These are phyloP conservation scores for Vaccinium vitisidaea DNA, from an alignment of 148 eudicot species.

Conservation along the genomic window DNA sequence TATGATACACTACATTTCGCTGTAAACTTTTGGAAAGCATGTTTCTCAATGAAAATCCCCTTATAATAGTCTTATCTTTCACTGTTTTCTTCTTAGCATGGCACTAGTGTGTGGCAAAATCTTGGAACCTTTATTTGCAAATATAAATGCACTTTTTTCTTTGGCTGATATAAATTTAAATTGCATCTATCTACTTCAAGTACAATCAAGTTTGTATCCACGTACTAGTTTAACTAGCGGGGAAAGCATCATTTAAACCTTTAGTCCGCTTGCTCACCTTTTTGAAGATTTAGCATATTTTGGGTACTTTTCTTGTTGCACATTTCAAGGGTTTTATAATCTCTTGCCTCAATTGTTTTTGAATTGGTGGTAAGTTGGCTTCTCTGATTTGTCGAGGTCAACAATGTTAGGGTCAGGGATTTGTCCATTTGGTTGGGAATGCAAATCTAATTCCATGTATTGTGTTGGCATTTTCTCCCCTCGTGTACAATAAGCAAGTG, in stretches of 20 bases:
- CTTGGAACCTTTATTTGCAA: background rate
- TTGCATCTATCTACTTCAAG: background rate
- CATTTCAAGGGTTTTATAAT: background rate
- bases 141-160: background rate
- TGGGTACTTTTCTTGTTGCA: background rate
- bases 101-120: background rate
- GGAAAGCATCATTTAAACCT: background rate
- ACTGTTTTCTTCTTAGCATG: background rate
- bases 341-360: background rate
- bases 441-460: background rate
- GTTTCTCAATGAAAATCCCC: constrained; percentile 9
- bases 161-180: background rate
- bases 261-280: background rate
- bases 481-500: background rate
- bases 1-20: constrained; percentile 11
- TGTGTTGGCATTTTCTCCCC: background rate
- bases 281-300: background rate
- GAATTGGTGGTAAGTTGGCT: background rate
- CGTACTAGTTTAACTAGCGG: background rate
- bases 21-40: constrained; percentile 15
- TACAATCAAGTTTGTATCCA: background rate
- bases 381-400: background rate
- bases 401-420: background rate
- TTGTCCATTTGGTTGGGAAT: background rate
- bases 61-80: background rate